Conservation (phyloP, 139 green algal genomes). For the Chlamydomonas incerta region DNA sequence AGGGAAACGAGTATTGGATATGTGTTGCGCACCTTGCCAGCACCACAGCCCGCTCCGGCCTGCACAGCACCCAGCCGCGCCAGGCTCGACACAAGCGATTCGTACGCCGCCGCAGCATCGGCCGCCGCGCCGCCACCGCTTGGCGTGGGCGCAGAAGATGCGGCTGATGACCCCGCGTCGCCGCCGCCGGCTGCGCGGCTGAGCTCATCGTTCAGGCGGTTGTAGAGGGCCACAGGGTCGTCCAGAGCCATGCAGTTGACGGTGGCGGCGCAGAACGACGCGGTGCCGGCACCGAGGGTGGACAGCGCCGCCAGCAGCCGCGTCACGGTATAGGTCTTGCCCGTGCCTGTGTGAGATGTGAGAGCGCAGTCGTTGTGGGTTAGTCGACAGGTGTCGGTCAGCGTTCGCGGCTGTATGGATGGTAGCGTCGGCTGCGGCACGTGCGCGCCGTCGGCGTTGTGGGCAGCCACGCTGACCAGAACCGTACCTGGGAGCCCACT, state of each 20-base stretch:
- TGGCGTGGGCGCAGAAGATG: no score
- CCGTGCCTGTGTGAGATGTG: conserved; percentile 40
- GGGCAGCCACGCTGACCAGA: no score
- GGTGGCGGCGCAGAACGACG: conserved; percentile 33
- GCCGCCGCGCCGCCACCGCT: not conserved
- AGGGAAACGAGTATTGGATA: no score
- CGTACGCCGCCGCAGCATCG: not conserved
- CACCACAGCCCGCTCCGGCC: not conserved
- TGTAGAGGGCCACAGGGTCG: conserved; percentile 21
- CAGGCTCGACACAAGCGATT: not conserved
- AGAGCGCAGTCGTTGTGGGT: no score
- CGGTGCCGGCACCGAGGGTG: not conserved
- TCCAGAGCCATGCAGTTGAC: conserved; percentile 55
- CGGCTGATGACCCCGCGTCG: not conserved
- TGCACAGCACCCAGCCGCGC: not conserved
- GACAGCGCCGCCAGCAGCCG: conserved; percentile 23
- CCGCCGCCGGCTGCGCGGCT: not conserved
- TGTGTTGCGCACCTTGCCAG: no score
- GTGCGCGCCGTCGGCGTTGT: no score
- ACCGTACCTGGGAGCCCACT: conserved; percentile 52
- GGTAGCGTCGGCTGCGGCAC: no score
- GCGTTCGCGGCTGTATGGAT: no score
- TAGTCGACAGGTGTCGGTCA: no score
- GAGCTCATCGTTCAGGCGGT: conserved; percentile 17
- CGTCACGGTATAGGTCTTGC: conserved; percentile 56